These are phyloP conservation scores for Neonectria neomacrospora DNA, from an alignment of 2,329 filamentous ascomycete species.

Conservation along the genomic window DNA sequence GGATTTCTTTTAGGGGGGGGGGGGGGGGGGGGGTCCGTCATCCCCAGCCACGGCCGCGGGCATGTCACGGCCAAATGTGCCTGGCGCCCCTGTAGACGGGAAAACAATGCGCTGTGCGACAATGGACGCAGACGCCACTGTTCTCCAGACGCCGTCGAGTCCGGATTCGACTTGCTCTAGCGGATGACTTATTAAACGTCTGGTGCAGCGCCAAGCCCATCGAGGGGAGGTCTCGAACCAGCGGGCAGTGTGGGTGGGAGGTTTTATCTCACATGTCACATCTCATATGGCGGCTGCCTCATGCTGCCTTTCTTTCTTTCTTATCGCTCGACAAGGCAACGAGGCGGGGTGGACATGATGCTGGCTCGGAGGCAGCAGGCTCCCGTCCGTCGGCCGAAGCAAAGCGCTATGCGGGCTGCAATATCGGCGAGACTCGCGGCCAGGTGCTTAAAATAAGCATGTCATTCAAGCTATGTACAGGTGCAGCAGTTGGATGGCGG, in stretches of 20 bases:
- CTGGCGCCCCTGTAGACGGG: neutral
- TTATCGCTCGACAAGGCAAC: constrained; percentile 10
- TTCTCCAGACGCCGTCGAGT: neutral
- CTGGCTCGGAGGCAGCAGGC: neutral
- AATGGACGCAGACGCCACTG: neutral
- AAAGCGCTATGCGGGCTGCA: neutral
- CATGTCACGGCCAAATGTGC: constrained; percentile 2
- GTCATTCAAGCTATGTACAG: neutral
- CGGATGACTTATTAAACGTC: constrained; percentile 2
- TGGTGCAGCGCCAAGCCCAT: constrained; percentile 34
- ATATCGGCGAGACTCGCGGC: neutral
- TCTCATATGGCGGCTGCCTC: neutral
- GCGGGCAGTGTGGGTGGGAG: neutral
- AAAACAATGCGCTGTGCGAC: neutral
- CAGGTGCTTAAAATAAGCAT: neutral
- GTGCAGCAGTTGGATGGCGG: no score
- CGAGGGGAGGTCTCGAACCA: constrained; percentile 16
- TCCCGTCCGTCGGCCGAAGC: neutral
- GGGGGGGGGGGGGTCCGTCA: neutral
- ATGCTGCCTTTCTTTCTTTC: constrained; percentile 2
- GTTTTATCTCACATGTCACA: neutral
- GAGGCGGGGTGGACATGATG: neutral
- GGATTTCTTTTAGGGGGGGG: neutral
- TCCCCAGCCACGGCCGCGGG: neutral
- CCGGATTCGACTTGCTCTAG: neutral